phyloP scores from a whole-genome alignment of 257 asterid species.

The Solanum lignicaule region DNA sequence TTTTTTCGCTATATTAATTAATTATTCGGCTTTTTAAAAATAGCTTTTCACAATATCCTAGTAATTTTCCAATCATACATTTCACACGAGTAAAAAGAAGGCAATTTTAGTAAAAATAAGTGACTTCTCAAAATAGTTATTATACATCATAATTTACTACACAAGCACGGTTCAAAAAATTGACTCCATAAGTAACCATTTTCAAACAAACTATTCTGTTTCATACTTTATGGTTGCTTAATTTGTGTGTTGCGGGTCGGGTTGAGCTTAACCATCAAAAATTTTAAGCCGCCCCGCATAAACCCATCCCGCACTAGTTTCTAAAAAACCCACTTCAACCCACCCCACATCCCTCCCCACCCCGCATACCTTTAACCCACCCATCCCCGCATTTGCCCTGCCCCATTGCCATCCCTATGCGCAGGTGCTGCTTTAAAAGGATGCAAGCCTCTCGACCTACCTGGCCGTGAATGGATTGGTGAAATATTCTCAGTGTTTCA shows the following conservation, averaged over 20 bases:
- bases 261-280: no score
- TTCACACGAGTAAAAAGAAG: not conserved
- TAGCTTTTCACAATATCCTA: not conserved
- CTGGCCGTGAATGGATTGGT: not conserved
- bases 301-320: no score
- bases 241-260: not conserved
- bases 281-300: no score
- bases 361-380: no score
- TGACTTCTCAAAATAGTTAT: not conserved
- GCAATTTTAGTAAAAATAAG: not conserved
- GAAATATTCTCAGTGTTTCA: not conserved
- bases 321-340: no score
- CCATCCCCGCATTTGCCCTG: no score
- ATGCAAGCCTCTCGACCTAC: not conserved
- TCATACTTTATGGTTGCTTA: slow-evolving; percentile 2
- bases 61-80: not conserved
- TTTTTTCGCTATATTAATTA: not conserved
- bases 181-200: no score
- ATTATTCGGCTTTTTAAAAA: no score
- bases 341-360: no score
- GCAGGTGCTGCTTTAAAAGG: not conserved
- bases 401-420: no score
- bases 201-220: slow-evolving; percentile 1
- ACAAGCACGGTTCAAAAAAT: not conserved
- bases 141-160: not conserved